Evolutionary conservation across 75 land plant species (phyloP).

Genomic region (Larix kaempferi): DNA sequence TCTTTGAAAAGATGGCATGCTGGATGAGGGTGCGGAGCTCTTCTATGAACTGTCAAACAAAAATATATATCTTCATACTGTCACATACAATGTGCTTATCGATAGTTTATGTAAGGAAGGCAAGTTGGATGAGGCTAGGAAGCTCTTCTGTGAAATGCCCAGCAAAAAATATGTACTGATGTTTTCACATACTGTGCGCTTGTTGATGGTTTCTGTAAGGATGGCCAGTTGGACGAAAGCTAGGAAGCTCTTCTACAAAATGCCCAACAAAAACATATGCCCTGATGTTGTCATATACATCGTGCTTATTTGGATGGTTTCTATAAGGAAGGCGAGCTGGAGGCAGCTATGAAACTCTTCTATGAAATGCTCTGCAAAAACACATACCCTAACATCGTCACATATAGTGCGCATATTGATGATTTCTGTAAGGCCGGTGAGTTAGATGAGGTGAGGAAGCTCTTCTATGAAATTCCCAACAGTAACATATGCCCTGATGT

Average conservation of each 20-base stretch:
- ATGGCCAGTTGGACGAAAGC: too few relatives aligned
- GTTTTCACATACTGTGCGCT: too few relatives aligned
- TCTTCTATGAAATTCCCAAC: constrained; percentile 5
- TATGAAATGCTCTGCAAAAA: constrained; percentile 39
- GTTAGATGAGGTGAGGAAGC: constrained; percentile 33
- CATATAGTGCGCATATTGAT: constrained; percentile 40
- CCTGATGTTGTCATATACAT: constrained; percentile 9
- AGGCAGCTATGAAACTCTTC: constrained; percentile 31
- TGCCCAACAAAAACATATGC: constrained; percentile 13
- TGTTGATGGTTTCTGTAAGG: too few relatives aligned
- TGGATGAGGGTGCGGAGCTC: constrained; percentile 6
- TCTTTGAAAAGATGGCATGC: background rate
- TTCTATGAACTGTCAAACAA: too few relatives aligned
- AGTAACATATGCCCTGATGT: too few relatives aligned
- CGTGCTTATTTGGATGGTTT: too few relatives aligned
- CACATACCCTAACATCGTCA: constrained; percentile 29
- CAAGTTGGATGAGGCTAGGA: constrained; percentile 16
- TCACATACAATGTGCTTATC: constrained; percentile 16
- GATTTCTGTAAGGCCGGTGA: constrained; percentile 51
- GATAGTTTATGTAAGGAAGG: constrained; percentile 16
- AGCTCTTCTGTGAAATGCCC: too few relatives aligned
- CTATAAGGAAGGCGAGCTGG: constrained; percentile 30
- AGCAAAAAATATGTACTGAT: too few relatives aligned
- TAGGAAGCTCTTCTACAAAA: constrained; percentile 12
- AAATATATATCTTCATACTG: too few relatives aligned